Percentiles rank a stretch among this genome's conserved stretches.
Evolutionary conservation across 2,329 filamentous ascomycete species (phyloP).

Genomic region (Ophiocordyceps robertsii): DNA sequence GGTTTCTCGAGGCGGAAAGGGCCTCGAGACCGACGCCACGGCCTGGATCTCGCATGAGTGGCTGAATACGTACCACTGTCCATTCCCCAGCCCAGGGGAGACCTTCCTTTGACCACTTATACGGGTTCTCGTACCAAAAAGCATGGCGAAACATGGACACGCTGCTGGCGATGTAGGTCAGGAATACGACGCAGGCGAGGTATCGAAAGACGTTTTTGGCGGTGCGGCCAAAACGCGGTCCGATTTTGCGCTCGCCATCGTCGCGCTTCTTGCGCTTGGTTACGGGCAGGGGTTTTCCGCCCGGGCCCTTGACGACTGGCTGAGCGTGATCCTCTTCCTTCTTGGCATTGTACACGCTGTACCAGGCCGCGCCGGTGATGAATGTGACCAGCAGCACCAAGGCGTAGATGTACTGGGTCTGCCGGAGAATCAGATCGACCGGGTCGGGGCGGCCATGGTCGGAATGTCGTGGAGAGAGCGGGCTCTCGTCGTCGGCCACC

Average conservation of each 20-base stretch:
- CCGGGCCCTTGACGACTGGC: conserved; percentile 56
- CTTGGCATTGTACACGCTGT: conserved; percentile 38
- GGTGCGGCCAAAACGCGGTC: conserved; percentile 46
- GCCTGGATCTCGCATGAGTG: not conserved
- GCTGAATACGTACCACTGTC: conserved; percentile 50
- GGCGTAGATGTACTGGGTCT: conserved; percentile 38
- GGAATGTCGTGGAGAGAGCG: conserved; percentile 11
- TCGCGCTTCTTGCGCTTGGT: conserved; percentile 43
- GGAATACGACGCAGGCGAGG: conserved; percentile 54
- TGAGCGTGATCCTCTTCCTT: conserved; percentile 32
- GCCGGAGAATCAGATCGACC: conserved; percentile 29
- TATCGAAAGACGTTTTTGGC: conserved; percentile 64
- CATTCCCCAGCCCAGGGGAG: conserved; percentile 65
- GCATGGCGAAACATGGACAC: conserved; percentile 62
- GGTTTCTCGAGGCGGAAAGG: no score
- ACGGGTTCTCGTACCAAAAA: conserved; percentile 32
- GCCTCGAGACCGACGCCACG: no score
- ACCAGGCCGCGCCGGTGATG: conserved; percentile 33
- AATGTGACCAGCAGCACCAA: conserved; percentile 38
- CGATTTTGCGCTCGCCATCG: conserved; percentile 29
- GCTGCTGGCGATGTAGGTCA: conserved; percentile 66
- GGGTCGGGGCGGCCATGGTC: conserved; percentile 10
- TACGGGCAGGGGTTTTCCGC: conserved; percentile 72
- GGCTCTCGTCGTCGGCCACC: conserved; percentile 19
- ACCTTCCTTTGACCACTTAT: conserved; percentile 26